Evolutionary conservation across 495 filamentous ascomycete species (phyloP), one percentile per base, ranked within the genome.

Genomic region (Letharia lupina): DNA sequence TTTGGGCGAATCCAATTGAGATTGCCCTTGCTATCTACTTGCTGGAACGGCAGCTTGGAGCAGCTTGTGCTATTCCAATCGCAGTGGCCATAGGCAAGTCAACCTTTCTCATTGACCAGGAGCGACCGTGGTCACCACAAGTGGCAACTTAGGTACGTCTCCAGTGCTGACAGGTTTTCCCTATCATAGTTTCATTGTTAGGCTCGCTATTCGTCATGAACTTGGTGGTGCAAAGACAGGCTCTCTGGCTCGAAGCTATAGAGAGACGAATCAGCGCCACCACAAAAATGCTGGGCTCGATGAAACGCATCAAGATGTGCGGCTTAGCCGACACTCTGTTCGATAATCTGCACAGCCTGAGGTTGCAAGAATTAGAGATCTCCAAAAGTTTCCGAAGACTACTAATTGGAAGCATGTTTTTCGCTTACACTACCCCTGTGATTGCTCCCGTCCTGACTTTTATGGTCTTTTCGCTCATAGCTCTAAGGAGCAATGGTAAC

Each of bases 271-370:
- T 86, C 41, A 76, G 78, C 33, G 74, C 77, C 39, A 85, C 82
- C 10, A 78, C 76, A 9, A 69, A 78, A 0, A 81, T 84, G 75
- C 70, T 89, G 7, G 74, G 80, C 15, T 77, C 82, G 0, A 84
- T 86, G 69, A 87, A 87, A 67, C 80, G 81, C 31, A 74, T 90
- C 48, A 89, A 88, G 67, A 85, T 87, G 81, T 78, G 85, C 8
- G 87, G 85, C 2, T 71, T 88, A 9, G 77, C 79, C n/a, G 67
- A 75, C 0, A 61, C 56, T 4, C 66, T 85, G 15, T 71, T 72
- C 3, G 33, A 70, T 23, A 77, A 74, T 28, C 74, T 89, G 2
- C 78, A 85, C 54, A 68, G 71, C 0, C 71, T 88, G 41, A 80
- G 84, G 12, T 73, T 84, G 18, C 77, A 84, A 20, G 87, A 90